phyloP scores from a whole-genome alignment of 192 early-diverging fungal species.

The Backusella morwellensis region DNA sequence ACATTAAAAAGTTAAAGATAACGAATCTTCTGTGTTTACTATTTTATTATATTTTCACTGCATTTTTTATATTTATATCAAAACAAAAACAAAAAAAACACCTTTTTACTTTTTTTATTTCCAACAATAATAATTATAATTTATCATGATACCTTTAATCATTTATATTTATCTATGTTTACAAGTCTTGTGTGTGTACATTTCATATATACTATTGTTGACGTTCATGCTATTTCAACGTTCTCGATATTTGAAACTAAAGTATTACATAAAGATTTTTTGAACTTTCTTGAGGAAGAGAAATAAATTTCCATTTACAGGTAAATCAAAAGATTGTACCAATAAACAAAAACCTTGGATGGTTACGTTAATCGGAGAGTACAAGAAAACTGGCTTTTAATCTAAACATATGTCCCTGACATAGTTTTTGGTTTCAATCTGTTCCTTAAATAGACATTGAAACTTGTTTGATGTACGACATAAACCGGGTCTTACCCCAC shows the following conservation, averaged over 20 bases:
- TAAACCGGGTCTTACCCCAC: neutral
- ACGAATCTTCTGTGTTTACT: too few relatives aligned
- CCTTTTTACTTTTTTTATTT: too few relatives aligned
- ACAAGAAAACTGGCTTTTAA: neutral
- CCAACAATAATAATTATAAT: too few relatives aligned
- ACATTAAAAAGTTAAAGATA: neutral
- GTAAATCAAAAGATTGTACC: neutral
- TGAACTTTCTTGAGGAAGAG: neutral
- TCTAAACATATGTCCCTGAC: neutral
- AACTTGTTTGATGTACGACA: constrained; percentile 6
- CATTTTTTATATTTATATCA: too few relatives aligned
- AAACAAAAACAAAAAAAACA: too few relatives aligned
- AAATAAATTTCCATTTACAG: constrained; percentile 2
- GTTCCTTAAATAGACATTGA: constrained; percentile 2
- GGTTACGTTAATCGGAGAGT: neutral
- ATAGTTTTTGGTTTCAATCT: neutral
- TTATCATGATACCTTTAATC: too few relatives aligned
- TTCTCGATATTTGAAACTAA: neutral
- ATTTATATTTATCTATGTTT: too few relatives aligned
- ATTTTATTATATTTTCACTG: too few relatives aligned
- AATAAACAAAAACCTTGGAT: neutral
- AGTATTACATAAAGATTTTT: neutral
- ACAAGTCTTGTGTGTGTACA: neutral
- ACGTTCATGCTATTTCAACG: neutral
- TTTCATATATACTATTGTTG: neutral